Evolutionary conservation across 345 rosid genomes (phyloP).

Genomic region (Turnera subulata): DNA sequence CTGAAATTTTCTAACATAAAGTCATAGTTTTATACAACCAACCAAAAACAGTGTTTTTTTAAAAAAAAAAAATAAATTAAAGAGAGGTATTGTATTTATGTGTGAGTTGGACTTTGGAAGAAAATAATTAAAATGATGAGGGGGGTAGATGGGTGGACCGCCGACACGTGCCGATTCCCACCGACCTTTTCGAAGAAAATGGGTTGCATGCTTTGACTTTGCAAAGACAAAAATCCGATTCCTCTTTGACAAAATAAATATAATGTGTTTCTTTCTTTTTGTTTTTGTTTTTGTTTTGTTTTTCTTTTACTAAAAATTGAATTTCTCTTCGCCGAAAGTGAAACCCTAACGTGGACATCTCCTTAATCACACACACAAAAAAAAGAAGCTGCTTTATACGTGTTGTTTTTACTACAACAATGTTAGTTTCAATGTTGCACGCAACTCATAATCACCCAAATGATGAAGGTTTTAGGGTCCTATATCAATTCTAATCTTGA

Average conservation of each 20-base stretch:
- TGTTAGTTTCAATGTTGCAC: background rate
- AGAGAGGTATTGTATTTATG: too few relatives aligned
- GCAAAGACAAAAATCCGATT: background rate
- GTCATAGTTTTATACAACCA: too few relatives aligned
- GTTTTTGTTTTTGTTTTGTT: constrained; percentile 3
- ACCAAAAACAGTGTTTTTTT: too few relatives aligned
- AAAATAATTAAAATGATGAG: too few relatives aligned
- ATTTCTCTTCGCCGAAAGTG: constrained; percentile 42
- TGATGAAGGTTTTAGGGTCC: too few relatives aligned
- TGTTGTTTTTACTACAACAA: too few relatives aligned
- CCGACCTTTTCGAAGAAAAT: constrained; percentile 12
- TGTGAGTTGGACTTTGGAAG: too few relatives aligned
- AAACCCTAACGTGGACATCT: constrained; percentile 12
- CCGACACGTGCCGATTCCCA: constrained; percentile 20
- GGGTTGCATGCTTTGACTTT: constrained; percentile 4
- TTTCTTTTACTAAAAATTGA: constrained; percentile 29
- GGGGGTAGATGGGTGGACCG: constrained; percentile 10
- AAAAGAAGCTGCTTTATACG: background rate
- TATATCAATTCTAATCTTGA: too few relatives aligned
- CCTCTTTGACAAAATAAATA: constrained; percentile 45
- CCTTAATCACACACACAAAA: background rate
- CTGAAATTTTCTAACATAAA: too few relatives aligned
- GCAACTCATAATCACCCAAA: too few relatives aligned
- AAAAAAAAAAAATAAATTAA: too few relatives aligned
- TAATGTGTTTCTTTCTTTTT: too few relatives aligned